Conservation (phyloP, 108 stramenopile genomes). For the Pseudonitzschia pungens region DNA sequence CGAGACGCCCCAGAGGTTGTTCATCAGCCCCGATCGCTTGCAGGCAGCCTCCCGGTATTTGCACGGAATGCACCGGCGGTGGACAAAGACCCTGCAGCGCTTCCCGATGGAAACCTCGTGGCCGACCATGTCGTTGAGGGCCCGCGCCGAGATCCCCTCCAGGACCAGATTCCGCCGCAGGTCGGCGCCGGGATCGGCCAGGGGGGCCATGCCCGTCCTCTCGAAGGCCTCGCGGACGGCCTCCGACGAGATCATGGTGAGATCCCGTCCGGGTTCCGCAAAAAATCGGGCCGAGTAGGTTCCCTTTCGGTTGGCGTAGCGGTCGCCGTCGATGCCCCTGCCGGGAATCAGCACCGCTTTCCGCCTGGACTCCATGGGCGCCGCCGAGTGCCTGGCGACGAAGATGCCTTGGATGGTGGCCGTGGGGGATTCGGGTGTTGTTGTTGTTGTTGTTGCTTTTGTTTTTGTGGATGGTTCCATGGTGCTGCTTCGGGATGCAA, state of each 20-base stretch:
- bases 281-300: constrained; percentile 24
- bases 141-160: constrained; percentile 22
- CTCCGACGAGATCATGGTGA: constrained; percentile 29
- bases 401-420: constrained; percentile 27
- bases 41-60: constrained; percentile 35
- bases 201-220: constrained; percentile 6
- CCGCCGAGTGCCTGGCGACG: constrained; percentile 12
- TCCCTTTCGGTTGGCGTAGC: constrained; percentile 17
- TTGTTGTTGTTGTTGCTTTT: background rate
- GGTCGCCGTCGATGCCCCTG: constrained; percentile 29
- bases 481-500: background rate
- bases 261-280: constrained; percentile 34
- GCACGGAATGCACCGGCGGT: constrained; percentile 36
- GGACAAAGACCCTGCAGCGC: constrained; percentile 9
- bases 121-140: constrained; percentile 20
- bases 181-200: background rate
- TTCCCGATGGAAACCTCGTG: constrained; percentile 15
- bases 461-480: background rate
- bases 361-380: constrained; percentile 23
- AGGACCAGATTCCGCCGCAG: constrained; percentile 36
- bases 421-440: background rate
- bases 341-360: constrained; percentile 21
- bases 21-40: constrained; percentile 24
- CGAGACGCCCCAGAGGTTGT: constrained; percentile 22
- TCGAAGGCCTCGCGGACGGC: constrained; percentile 7